A percentile compares a stretch with the other conserved stretches of the same genome.
phyloP scores from a whole-genome alignment of 306 rosid genomes.

The Quercus dentata region DNA sequence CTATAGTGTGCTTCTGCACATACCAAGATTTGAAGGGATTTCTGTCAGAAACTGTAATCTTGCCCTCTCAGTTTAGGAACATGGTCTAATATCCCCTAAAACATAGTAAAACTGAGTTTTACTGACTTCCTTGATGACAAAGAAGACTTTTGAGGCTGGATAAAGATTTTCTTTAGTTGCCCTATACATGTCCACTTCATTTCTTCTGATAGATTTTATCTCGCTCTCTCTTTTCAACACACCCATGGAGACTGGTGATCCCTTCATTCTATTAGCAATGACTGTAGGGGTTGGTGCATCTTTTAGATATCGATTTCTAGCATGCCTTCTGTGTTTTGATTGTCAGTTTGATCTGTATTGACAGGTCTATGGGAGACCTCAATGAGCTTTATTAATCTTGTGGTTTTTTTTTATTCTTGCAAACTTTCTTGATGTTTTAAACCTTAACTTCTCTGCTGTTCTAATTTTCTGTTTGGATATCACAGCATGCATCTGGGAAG shows the following conservation, averaged over 20 bases:
- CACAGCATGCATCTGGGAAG: constrained; percentile 88
- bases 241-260: too few relatives aligned
- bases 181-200: neutral
- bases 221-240: neutral
- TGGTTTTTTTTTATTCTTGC: neutral
- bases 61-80: neutral
- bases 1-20: neutral
- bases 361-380: neutral
- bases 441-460: constrained; percentile 17
- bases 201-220: neutral
- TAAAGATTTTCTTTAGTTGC: neutral
- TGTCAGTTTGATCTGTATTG: neutral
- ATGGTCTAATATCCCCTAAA: neutral
- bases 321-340: neutral
- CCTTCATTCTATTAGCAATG: neutral
- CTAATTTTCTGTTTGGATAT: constrained; percentile 36
- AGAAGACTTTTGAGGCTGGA: neutral
- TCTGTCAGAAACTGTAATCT: neutral
- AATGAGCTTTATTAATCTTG: neutral
- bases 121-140: neutral
- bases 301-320: neutral
- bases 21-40: neutral
- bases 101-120: neutral
- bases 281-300: neutral
- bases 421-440: neutral